Evolutionary conservation across 164 flowering plant species (phyloP), one percentile per base, ranked within the genome.

Genomic region (Vitis rotundifolia): DNA sequence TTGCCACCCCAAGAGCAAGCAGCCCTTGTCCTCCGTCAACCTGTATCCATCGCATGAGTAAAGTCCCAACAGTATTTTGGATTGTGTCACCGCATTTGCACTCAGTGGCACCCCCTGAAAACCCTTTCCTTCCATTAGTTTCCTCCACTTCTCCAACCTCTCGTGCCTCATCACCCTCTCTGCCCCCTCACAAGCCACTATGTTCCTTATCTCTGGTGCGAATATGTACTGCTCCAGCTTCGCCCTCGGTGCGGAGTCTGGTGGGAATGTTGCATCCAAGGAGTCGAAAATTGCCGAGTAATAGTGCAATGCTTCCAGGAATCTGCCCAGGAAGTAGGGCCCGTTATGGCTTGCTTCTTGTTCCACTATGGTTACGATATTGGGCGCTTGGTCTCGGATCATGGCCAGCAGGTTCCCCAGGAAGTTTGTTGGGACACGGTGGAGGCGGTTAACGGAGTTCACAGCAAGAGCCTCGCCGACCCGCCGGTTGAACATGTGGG

Each of bases 321-420:
- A 91, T 58, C 97, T 68, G 0, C 92, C 92, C 54, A 87, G 59
- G 73, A 91, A 91, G 72, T 86, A 85, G 0, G 93, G 91, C 1
- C 89, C 90, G 47, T 89, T 89, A 66, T 85, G 93, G 81, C 89
- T 86, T 0, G 92, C 97, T 66, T 91, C 97, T 75, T 88, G 88
- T 66, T 91, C 97, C 0, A 85, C 91, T 2, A 86, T 67, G 59
- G 90, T 89, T 11, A 89, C 84, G 28, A 91, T 85, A 48, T 87
- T 89, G 2, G 92, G 93, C 0, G 89, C 91, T 69, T 89, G 92
- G 68, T 88, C 92, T 13, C 92, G 75, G 49, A 91, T 83, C 85
- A 89, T 83, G 4, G 80, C 78, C 1, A 91, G 29, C 15, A 91
- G 58, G 76, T 75, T 79, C 13, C 89, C 92, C 0, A 86, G 75